Conservation (phyloP, 768 basidiomycete genomes). For the Hygrocybe coccinea region DNA sequence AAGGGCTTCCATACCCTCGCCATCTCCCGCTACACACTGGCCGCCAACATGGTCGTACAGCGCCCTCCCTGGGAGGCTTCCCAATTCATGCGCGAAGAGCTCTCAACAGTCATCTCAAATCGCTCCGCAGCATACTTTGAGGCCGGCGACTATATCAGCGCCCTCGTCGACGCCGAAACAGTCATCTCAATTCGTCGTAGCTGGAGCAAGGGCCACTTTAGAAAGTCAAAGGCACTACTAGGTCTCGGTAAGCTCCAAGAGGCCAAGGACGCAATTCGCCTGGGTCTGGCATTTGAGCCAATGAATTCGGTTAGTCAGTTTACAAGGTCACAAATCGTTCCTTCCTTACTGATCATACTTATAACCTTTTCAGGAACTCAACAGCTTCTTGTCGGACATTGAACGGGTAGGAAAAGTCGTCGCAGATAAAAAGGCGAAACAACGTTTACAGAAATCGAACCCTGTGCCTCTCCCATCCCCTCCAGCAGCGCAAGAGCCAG, state of each 20-base stretch:
- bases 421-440: slow-evolving; percentile 16
- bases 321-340: background rate
- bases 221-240: slow-evolving; percentile 84
- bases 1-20: slow-evolving; percentile 62
- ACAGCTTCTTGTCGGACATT: slow-evolving; percentile 30
- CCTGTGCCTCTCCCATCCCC: background rate
- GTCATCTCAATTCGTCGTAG: slow-evolving; percentile 78
- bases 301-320: slow-evolving; percentile 40
- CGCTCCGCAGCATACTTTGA: slow-evolving; percentile 84
- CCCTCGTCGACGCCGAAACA: slow-evolving; percentile 85
- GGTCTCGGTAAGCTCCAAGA: slow-evolving; percentile 66
- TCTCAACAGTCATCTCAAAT: slow-evolving; percentile 86
- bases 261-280: slow-evolving; percentile 73
- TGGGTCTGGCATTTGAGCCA: slow-evolving; percentile 82
- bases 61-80: slow-evolving; percentile 90
- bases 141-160: slow-evolving; percentile 65
- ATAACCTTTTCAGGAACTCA: slow-evolving; percentile 11
- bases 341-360: background rate
- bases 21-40: slow-evolving; percentile 72
- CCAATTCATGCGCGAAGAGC: slow-evolving; percentile 79
- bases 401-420: slow-evolving; percentile 27
- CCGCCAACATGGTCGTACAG: slow-evolving; percentile 69
- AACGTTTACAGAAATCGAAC: background rate
- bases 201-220: slow-evolving; percentile 96
- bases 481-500: background rate